Conservation (phyloP, 1,284 basidiomycete genomes). For the Porogramme epimiltina region DNA sequence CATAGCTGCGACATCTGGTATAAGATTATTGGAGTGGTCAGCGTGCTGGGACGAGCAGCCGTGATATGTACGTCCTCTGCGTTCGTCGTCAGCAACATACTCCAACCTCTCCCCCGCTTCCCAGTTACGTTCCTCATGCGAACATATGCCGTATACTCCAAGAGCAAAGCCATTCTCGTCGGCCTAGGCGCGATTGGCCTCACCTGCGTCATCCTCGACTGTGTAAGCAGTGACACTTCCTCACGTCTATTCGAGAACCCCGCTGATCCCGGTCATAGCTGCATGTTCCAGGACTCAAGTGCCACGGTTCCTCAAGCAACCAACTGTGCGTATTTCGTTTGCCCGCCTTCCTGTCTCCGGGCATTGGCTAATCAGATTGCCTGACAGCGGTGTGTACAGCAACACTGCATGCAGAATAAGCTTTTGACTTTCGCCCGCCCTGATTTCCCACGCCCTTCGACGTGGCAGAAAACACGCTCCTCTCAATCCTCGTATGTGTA, state of each 20-base stretch:
- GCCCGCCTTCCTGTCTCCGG: too few species aligned
- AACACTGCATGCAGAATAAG: too few species aligned
- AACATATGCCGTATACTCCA: constrained; percentile 35
- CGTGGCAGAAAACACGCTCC: constrained; percentile 27
- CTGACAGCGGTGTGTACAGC: too few species aligned
- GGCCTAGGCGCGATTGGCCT: constrained; percentile 30
- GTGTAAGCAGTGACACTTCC: constrained; percentile 25
- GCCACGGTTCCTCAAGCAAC: constrained; percentile 20
- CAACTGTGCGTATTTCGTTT: constrained; percentile 10
- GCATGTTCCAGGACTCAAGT: constrained; percentile 24
- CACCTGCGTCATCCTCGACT: constrained; percentile 31
- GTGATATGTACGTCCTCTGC: constrained; percentile 32
- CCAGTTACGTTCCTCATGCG: constrained; percentile 34
- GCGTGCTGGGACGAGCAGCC: constrained; percentile 34
- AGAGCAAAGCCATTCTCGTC: constrained; percentile 27
- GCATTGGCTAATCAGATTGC: too few species aligned
- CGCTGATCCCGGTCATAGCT: constrained; percentile 21
- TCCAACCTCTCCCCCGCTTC: background rate
- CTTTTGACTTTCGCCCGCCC: too few species aligned
- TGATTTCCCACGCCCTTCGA: too few species aligned
- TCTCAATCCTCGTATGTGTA: constrained; percentile 32
- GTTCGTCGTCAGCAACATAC: too few species aligned
- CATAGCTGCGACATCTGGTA: constrained; percentile 35
- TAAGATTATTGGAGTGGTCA: constrained; percentile 32
- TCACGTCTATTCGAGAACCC: too few species aligned